phyloP scores from a whole-genome alignment of 2,329 filamentous ascomycete species.

The Dactylellina cionopaga region DNA sequence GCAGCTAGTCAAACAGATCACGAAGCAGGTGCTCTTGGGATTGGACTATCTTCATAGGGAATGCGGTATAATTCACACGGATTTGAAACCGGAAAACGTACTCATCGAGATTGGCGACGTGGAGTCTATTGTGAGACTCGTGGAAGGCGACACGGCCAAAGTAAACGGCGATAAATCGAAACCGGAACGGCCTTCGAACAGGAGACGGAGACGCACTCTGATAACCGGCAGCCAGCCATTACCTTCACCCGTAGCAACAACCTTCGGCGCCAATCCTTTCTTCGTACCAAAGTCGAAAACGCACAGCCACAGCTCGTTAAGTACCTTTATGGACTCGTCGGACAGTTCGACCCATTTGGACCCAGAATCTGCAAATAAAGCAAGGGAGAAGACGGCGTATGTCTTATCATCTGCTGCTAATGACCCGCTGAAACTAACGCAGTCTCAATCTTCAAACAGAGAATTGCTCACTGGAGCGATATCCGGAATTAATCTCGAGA shows the following conservation, averaged over 20 bases:
- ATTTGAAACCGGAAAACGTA: conserved; percentile 97
- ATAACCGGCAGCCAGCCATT: conserved; percentile 97
- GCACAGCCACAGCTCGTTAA: conserved; percentile 56
- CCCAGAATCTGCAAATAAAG: conserved; percentile 73
- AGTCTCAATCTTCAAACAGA: conserved; percentile 67
- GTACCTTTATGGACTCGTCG: conserved; percentile 55
- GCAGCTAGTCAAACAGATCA: conserved; percentile 96
- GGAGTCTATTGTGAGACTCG: conserved; percentile 82
- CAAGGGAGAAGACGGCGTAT: conserved; percentile 93
- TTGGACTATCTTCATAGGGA: conserved; percentile 96
- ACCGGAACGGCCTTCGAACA: conserved; percentile 77
- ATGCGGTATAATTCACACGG: conserved; percentile 98
- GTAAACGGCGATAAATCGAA: conserved; percentile 75
- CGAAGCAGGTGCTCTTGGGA: conserved; percentile 94
- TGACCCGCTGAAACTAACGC: no score
- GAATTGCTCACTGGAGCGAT: conserved; percentile 92
- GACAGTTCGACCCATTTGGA: conserved; percentile 59
- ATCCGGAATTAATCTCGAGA: conserved; percentile 92
- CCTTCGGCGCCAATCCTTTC: conserved; percentile 69
- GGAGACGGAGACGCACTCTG: conserved; percentile 86
- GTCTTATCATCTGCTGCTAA: conserved; percentile 60
- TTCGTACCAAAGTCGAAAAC: conserved; percentile 53
- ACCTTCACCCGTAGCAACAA: conserved; percentile 91
- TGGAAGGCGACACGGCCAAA: conserved; percentile 60
- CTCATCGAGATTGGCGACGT: conserved; percentile 99